phyloP scores from a whole-genome alignment of 192 early-diverging fungal genomes.

The Phycomyces nitens region DNA sequence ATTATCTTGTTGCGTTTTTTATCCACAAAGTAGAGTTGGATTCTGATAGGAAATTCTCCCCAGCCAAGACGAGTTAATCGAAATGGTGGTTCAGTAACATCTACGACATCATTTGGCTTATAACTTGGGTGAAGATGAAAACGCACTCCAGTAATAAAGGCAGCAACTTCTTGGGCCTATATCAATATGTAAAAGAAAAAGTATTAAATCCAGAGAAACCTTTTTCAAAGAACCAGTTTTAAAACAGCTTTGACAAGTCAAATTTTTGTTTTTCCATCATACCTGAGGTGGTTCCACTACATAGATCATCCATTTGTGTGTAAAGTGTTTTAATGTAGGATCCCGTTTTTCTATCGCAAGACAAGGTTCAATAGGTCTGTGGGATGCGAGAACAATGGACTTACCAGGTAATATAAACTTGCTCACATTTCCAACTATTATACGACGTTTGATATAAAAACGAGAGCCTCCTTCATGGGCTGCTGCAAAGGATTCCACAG shows the following conservation, averaged over 20 bases:
- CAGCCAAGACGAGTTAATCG: slow-evolving; percentile 87
- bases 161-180: slow-evolving; percentile 39
- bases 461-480: slow-evolving; percentile 55
- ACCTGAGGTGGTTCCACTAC: slow-evolving; percentile 56
- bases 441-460: slow-evolving; percentile 67
- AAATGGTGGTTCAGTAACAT: slow-evolving; percentile 73
- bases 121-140: slow-evolving; percentile 90
- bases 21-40: slow-evolving; percentile 82
- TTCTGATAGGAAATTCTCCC: slow-evolving; percentile 89
- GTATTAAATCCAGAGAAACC: no score
- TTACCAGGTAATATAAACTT: slow-evolving; percentile 57
- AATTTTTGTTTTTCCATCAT: no score
- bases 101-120: slow-evolving; percentile 83
- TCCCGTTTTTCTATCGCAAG: slow-evolving; percentile 44
- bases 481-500: slow-evolving; percentile 27
- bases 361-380: slow-evolving; percentile 1
- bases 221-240: no score
- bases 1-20: slow-evolving; percentile 73
- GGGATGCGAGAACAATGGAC: background rate
- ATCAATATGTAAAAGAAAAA: background rate
- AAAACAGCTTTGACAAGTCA: no score
- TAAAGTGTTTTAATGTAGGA: slow-evolving; percentile 52
- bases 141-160: slow-evolving; percentile 77
- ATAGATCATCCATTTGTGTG: slow-evolving; percentile 91
- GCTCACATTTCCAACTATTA: slow-evolving; percentile 72